Percentiles rank a stretch among this genome's conserved stretches.
These are phyloP conservation scores for Mycena amicta DNA, from an alignment of 768 basidiomycete genomes.

Conservation along the genomic window DNA sequence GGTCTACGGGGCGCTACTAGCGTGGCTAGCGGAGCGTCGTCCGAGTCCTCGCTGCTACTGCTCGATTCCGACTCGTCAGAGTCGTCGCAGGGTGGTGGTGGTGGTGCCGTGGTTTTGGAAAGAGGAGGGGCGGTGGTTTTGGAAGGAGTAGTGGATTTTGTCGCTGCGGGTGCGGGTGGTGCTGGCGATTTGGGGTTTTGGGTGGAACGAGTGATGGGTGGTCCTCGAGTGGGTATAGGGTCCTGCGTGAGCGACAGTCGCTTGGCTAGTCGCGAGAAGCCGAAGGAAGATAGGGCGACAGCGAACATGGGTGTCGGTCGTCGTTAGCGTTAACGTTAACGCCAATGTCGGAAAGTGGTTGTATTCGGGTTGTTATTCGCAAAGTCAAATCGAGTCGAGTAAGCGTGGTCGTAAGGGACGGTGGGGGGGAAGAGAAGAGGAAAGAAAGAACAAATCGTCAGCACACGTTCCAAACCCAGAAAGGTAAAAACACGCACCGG, in stretches of 20 bases:
- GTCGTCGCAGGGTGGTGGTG: constrained; percentile 19
- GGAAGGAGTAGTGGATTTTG: not conserved
- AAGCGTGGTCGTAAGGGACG: not conserved
- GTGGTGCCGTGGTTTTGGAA: not conserved
- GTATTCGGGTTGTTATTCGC: not conserved
- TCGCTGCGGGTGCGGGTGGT: not conserved
- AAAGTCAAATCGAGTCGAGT: not conserved
- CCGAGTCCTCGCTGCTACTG: constrained; percentile 43
- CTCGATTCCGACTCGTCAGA: constrained; percentile 26
- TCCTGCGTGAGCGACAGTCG: not conserved
- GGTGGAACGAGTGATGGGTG: not conserved
- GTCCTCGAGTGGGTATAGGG: not conserved
- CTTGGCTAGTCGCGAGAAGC: not conserved
- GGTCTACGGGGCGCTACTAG: constrained; percentile 67
- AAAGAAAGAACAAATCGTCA: not conserved
- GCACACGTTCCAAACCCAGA: not conserved
- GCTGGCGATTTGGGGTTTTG: too few relatives aligned
- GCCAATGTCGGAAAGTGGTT: not conserved
- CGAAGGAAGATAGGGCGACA: not conserved
- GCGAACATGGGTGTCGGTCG: not conserved
- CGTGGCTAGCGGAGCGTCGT: constrained; percentile 66
- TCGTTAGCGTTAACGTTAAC: not conserved
- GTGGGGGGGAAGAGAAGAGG: not conserved
- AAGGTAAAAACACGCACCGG: not conserved
- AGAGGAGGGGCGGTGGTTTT: not conserved